These are phyloP conservation scores for Talaromyces sp. DNA, from an alignment of 2,329 filamentous ascomycete species.

Conservation along the genomic window DNA sequence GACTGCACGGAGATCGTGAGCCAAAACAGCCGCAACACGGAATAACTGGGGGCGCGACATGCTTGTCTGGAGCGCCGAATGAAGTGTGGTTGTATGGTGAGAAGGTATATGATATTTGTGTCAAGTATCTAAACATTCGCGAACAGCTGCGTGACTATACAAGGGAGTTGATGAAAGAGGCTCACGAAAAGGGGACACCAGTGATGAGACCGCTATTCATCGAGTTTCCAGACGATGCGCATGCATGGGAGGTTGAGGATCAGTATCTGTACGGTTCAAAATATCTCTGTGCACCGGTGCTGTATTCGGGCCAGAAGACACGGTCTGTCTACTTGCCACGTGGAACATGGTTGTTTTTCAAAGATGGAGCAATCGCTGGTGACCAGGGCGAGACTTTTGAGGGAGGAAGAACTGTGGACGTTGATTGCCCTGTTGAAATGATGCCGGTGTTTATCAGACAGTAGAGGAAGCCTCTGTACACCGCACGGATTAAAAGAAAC, in stretches of 20 bases:
- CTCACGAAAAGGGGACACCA: constrained; percentile 55
- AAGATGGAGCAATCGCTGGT: constrained; percentile 9
- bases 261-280: constrained; percentile 61
- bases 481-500: neutral
- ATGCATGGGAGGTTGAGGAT: constrained; percentile 53
- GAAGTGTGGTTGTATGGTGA: constrained; percentile 64
- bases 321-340: constrained; percentile 51
- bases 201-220: constrained; percentile 61
- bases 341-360: constrained; percentile 41
- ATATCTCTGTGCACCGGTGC: constrained; percentile 55
- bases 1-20: constrained; percentile 62
- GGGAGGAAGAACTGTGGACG: constrained; percentile 37
- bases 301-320: constrained; percentile 44
- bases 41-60: constrained; percentile 31
- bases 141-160: constrained; percentile 57
- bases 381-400: constrained; percentile 12
- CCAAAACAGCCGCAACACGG: constrained; percentile 48
- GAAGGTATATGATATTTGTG: constrained; percentile 56
- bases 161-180: constrained; percentile 53
- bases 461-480: neutral
- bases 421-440: constrained; percentile 40
- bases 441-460: constrained; percentile 44
- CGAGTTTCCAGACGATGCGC: constrained; percentile 54
- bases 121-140: constrained; percentile 54
- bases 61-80: constrained; percentile 49